Conservation (phyloP, 2,329 filamentous ascomycete species). For the Amauroascus verrucosus region DNA sequence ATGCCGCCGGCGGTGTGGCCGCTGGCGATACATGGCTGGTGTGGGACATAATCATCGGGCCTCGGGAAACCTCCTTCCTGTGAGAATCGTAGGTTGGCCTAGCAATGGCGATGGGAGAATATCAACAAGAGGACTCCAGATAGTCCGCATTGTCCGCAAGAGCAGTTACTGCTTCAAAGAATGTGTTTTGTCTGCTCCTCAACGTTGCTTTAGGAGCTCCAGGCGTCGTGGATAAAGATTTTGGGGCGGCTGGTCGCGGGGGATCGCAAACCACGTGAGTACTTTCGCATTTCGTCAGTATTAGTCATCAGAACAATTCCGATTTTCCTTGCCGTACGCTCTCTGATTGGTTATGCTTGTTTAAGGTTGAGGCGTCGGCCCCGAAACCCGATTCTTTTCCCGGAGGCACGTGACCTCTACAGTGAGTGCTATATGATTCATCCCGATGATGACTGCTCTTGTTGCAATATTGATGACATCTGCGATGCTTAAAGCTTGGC, state of each 20-base stretch:
- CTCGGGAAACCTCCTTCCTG: constrained; percentile 12
- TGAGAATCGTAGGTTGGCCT: background rate
- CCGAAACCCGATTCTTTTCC: background rate
- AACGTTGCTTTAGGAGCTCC: background rate
- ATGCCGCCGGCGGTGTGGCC: background rate
- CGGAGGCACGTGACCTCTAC: background rate
- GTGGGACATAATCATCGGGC: constrained; percentile 9
- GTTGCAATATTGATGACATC: background rate
- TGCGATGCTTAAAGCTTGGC: background rate
- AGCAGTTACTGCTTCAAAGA: background rate
- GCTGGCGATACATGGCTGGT: background rate
- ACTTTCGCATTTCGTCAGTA: background rate
- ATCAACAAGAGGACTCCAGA: background rate
- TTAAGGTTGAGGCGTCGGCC: constrained; percentile 1
- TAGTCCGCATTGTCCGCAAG: constrained; percentile 3
- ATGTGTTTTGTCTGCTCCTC: background rate
- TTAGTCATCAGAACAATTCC: constrained; percentile 1
- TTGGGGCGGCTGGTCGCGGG: constrained; percentile 9
- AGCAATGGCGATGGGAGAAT: background rate
- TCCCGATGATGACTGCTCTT: background rate
- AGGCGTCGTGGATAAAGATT: background rate
- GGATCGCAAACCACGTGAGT: background rate
- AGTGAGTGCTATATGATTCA: no score
- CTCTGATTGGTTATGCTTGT: background rate
- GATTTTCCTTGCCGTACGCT: background rate